Conservation (phyloP, 2,329 filamentous ascomycete species). For the Clarireedia homoeocarpa region DNA sequence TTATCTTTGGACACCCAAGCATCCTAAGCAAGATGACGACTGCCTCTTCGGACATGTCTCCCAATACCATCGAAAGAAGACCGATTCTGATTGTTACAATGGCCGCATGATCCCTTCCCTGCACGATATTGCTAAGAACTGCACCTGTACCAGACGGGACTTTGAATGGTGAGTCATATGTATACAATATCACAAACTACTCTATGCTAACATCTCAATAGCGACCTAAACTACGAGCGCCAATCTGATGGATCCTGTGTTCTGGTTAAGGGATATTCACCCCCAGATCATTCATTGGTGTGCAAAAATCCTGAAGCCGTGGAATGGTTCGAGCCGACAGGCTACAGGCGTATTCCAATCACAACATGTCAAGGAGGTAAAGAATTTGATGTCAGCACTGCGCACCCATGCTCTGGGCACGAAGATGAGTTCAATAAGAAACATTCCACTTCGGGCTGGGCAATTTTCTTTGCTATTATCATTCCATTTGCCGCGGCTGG, state of each 20-base stretch:
- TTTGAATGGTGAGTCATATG: slow-evolving; percentile 72
- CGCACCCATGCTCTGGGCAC: slow-evolving; percentile 65
- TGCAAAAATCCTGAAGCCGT: slow-evolving; percentile 56
- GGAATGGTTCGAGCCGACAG: slow-evolving; percentile 78
- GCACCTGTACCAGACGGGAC: slow-evolving; percentile 74
- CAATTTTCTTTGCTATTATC: slow-evolving; percentile 78
- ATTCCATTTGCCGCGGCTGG: slow-evolving; percentile 66
- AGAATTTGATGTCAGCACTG: slow-evolving; percentile 58
- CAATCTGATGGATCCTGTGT: slow-evolving; percentile 68
- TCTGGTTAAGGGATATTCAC: slow-evolving; percentile 65
- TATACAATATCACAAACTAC: not conserved
- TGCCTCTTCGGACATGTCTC: slow-evolving; percentile 91
- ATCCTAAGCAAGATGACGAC: slow-evolving; percentile 68
- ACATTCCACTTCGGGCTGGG: slow-evolving; percentile 62
- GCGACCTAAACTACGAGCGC: slow-evolving; percentile 89
- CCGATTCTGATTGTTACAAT: slow-evolving; percentile 74
- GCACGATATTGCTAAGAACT: slow-evolving; percentile 65
- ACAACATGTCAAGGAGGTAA: slow-evolving; percentile 75
- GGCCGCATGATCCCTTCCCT: slow-evolving; percentile 62
- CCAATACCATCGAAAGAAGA: slow-evolving; percentile 84
- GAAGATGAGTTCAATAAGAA: slow-evolving; percentile 76
- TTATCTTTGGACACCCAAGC: slow-evolving; percentile 77
- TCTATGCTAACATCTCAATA: slow-evolving; percentile 31
- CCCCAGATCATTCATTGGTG: slow-evolving; percentile 49
- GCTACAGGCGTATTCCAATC: slow-evolving; percentile 82